phyloP scores from a whole-genome alignment of 805 yeast species.

The Teunomyces stri region DNA sequence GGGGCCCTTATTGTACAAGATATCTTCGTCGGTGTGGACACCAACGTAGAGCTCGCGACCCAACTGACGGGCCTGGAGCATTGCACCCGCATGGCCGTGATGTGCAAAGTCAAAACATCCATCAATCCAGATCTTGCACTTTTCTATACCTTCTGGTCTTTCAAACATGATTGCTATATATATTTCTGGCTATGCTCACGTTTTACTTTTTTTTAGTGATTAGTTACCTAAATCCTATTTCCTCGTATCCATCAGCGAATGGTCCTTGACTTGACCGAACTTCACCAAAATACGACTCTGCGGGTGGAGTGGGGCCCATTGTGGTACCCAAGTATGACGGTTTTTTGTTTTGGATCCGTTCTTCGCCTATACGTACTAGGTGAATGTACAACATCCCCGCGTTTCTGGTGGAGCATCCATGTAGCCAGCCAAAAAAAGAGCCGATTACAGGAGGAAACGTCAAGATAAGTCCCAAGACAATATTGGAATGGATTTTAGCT shows the following conservation, averaged over 20 bases:
- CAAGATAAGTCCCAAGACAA: slow-evolving; percentile 68
- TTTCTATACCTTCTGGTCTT: slow-evolving; percentile 42
- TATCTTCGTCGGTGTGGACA: slow-evolving; percentile 89
- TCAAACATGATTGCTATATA: slow-evolving; percentile 26
- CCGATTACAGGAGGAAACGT: slow-evolving; percentile 83
- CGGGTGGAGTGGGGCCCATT: neutral
- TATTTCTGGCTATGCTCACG: neutral
- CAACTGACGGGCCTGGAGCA: slow-evolving; percentile 84
- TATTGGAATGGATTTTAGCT: slow-evolving; percentile 74
- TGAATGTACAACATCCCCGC: slow-evolving; percentile 68
- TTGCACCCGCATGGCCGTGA: slow-evolving; percentile 96
- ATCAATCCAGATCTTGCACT: slow-evolving; percentile 82
- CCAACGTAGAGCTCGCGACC: slow-evolving; percentile 81
- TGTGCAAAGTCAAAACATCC: slow-evolving; percentile 98
- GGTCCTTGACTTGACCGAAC: neutral
- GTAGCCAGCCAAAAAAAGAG: slow-evolving; percentile 71
- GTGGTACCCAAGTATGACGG: slow-evolving; percentile 5
- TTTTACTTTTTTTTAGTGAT: neutral
- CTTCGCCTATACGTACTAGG: slow-evolving; percentile 12
- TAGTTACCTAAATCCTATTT: neutral
- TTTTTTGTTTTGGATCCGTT: slow-evolving; percentile 11
- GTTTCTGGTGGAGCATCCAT: slow-evolving; percentile 85
- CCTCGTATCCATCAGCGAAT: neutral
- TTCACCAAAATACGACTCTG: neutral
- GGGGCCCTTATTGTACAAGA: slow-evolving; percentile 80